Conservation (phyloP, 768 basidiomycete species). For the Daedaleopsis sinensis region DNA sequence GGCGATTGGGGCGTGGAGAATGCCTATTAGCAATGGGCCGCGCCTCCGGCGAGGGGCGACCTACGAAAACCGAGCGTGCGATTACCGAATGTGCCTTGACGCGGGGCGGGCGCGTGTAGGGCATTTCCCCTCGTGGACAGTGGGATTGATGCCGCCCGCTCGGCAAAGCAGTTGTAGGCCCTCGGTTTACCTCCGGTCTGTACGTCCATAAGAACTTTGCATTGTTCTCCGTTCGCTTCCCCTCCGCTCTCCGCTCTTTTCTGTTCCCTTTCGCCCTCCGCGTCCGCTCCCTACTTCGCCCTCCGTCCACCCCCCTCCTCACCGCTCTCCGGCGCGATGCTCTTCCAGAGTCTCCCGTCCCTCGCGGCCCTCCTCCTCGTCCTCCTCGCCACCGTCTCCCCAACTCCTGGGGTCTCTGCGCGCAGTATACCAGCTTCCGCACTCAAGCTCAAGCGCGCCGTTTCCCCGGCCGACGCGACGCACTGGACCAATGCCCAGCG, state of each 20-base stretch:
- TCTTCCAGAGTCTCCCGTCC: slow-evolving; percentile 7
- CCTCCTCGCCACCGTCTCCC: slow-evolving; percentile 4
- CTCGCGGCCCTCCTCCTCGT: slow-evolving; percentile 8
- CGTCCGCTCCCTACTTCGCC: slow-evolving; percentile 1
- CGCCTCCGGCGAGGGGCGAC: neutral
- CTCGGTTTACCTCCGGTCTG: neutral
- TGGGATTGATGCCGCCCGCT: neutral
- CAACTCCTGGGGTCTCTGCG: neutral
- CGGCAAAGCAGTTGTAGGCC: neutral
- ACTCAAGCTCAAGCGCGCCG: neutral
- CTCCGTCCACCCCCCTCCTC: neutral
- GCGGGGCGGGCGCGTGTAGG: neutral
- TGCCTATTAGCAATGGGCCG: neutral
- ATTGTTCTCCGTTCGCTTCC: neutral
- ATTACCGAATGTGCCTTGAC: neutral
- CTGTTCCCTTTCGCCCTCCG: neutral
- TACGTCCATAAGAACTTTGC: neutral
- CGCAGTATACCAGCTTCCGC: slow-evolving; percentile 6
- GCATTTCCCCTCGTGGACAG: neutral
- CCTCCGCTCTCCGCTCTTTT: neutral
- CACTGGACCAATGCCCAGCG: slow-evolving; percentile 19
- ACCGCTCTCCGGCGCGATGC: slow-evolving; percentile 2
- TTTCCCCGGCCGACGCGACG: slow-evolving; percentile 1
- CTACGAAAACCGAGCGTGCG: neutral
- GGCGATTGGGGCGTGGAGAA: neutral